Evolutionary conservation across 1,284 basidiomycete species (phyloP).

Genomic region (Cystobasidiaceae sp.): DNA sequence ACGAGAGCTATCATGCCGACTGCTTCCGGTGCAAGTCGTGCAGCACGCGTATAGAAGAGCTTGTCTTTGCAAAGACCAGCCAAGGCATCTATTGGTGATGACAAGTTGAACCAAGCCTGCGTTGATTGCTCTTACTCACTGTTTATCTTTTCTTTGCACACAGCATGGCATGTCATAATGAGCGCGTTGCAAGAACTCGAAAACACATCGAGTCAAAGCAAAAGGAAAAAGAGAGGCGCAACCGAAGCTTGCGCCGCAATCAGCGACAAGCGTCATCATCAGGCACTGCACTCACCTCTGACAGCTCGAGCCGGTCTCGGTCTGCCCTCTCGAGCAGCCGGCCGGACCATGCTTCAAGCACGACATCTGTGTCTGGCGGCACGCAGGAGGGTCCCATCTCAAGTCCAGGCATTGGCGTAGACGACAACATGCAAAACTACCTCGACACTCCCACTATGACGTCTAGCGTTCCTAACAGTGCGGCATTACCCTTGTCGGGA

Average conservation of each 20-base stretch:
- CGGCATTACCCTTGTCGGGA: too few relatives aligned
- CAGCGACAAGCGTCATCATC: conserved; percentile 11
- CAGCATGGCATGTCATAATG: conserved; percentile 74
- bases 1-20: conserved; percentile 96
- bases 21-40: conserved; percentile 98
- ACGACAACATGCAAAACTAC: too few relatives aligned
- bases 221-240: conserved; percentile 57
- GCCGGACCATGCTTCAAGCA: too few relatives aligned
- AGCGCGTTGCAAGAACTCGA: conserved; percentile 84
- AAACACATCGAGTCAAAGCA: conserved; percentile 90
- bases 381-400: too few relatives aligned
- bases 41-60: conserved; percentile 88
- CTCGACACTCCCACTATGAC: too few relatives aligned
- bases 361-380: too few relatives aligned
- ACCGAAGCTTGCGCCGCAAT: conserved; percentile 34
- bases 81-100: conserved; percentile 88
- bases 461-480: too few relatives aligned
- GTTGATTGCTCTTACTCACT: background rate
- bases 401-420: too few relatives aligned
- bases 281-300: background rate
- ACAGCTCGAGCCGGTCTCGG: too few relatives aligned
- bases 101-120: background rate
- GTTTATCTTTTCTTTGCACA: background rate
- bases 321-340: too few relatives aligned
- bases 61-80: conserved; percentile 96